Conservation (phyloP, 148 eudicot genomes). For the Linanthus parryae region DNA sequence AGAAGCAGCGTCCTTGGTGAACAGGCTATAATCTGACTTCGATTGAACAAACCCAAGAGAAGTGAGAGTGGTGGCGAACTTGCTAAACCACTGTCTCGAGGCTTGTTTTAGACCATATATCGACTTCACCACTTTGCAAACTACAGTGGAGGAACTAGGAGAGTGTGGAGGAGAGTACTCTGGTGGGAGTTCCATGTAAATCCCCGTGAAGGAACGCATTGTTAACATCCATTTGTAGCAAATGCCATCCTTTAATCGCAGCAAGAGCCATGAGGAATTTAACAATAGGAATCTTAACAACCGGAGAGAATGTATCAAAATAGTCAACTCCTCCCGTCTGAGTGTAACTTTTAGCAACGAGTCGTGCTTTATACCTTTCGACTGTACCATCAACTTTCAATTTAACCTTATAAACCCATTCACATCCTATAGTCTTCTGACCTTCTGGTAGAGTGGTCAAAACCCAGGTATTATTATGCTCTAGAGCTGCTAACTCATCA, state of each 20-base stretch:
- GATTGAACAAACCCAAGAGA: too few species aligned
- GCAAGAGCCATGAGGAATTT: background rate
- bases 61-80: too few species aligned
- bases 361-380: background rate
- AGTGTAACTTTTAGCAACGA: background rate
- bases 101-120: background rate
- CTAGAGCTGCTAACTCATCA: too few species aligned
- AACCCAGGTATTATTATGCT: too few species aligned
- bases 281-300: background rate
- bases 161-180: background rate
- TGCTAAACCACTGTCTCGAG: too few species aligned
- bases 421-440: too few species aligned
- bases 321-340: background rate
- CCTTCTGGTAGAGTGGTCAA: too few species aligned
- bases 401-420: background rate
- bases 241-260: background rate
- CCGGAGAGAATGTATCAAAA: too few species aligned
- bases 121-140: background rate
- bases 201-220: background rate
- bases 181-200: background rate
- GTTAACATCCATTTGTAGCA: too few species aligned
- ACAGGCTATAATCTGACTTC: too few species aligned
- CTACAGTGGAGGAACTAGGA: background rate
- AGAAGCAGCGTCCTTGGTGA: too few species aligned
- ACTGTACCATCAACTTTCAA: background rate